A percentile compares a stretch with the other conserved stretches of the same genome.
These are phyloP conservation scores for Boletus hoseneyae DNA, from an alignment of 1,284 basidiomycete species.

Conservation along the genomic window DNA sequence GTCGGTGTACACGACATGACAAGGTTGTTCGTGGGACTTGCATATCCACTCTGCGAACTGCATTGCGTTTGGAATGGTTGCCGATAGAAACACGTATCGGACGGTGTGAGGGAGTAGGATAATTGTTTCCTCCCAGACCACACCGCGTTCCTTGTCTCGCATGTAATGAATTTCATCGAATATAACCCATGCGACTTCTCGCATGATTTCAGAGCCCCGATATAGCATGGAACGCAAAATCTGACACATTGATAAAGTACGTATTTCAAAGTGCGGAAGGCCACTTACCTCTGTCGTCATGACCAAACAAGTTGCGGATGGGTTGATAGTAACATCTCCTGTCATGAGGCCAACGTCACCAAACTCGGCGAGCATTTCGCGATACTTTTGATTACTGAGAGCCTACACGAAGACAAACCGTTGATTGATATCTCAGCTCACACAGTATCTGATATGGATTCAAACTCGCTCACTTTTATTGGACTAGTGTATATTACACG, in stretches of 20 bases:
- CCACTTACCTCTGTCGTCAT: slow-evolving; percentile 94
- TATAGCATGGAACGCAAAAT: slow-evolving; percentile 99
- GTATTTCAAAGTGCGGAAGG: background rate
- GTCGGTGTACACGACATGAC: slow-evolving; percentile 99
- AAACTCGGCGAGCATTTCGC: slow-evolving; percentile 96
- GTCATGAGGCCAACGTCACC: slow-evolving; percentile 99
- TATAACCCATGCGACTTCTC: slow-evolving; percentile 99
- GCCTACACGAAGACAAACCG: slow-evolving; percentile 52
- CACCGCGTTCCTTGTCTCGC: slow-evolving; percentile 93
- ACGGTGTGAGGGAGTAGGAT: slow-evolving; percentile 96
- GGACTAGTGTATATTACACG: slow-evolving; percentile 99
- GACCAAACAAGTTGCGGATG: slow-evolving; percentile 93
- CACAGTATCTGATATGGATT: slow-evolving; percentile 9
- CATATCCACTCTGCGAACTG: slow-evolving; percentile 99
- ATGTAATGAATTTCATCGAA: slow-evolving; percentile 99
- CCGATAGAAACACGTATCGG: slow-evolving; percentile 98
- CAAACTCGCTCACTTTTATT: slow-evolving; percentile 78
- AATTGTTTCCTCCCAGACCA: slow-evolving; percentile 92
- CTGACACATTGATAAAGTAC: slow-evolving; percentile 38
- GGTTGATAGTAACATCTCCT: slow-evolving; percentile 99
- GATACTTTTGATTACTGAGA: slow-evolving; percentile 97
- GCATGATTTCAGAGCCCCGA: slow-evolving; percentile 98
- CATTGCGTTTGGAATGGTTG: slow-evolving; percentile 99
- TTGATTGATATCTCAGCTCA: slow-evolving; percentile 19
- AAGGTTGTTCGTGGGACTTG: slow-evolving; percentile 95